These are phyloP conservation scores for Tolypocladium tundrense DNA, from an alignment of 2,329 filamentous ascomycete species.

Conservation along the genomic window DNA sequence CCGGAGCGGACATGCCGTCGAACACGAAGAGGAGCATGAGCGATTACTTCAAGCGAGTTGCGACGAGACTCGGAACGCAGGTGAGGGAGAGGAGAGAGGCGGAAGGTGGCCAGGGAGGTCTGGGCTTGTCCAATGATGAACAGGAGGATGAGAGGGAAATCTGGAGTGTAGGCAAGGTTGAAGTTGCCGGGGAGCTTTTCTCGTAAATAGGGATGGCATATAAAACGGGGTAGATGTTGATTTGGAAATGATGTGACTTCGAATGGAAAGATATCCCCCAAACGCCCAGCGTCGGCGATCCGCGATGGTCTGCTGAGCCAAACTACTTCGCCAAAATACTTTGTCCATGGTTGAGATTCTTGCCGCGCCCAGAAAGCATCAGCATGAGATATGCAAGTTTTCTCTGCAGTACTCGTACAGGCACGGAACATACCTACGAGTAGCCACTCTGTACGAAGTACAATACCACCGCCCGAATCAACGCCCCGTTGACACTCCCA, in stretches of 20 bases:
- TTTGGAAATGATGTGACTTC: constrained; percentile 1
- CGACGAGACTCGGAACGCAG: constrained; percentile 72
- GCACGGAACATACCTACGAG: too few species aligned
- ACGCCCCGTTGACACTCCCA: too few species aligned
- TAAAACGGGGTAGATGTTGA: constrained; percentile 6
- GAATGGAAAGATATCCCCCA: neutral
- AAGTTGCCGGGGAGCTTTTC: constrained; percentile 56
- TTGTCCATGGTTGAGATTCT: neutral
- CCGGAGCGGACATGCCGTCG: constrained; percentile 54
- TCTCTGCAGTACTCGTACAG: too few species aligned
- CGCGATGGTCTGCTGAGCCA: too few species aligned
- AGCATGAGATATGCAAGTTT: too few species aligned
- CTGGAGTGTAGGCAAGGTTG: constrained; percentile 88
- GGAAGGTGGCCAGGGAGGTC: constrained; percentile 75
- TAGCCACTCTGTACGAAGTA: too few species aligned
- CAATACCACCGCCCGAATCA: too few species aligned
- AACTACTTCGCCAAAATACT: too few species aligned
- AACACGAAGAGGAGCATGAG: constrained; percentile 80
- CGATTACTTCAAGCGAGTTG: constrained; percentile 95
- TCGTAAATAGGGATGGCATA: constrained; percentile 20
- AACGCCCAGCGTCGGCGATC: too few species aligned
- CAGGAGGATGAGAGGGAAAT: constrained; percentile 90
- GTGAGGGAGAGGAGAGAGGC: constrained; percentile 83
- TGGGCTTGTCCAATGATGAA: constrained; percentile 85
- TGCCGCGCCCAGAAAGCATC: constrained; percentile 3